Percentiles rank a stretch among this genome's conserved stretches.
Evolutionary conservation across 2,329 filamentous ascomycete genomes (phyloP).

Genomic region (Ceratocystis cubensis): DNA sequence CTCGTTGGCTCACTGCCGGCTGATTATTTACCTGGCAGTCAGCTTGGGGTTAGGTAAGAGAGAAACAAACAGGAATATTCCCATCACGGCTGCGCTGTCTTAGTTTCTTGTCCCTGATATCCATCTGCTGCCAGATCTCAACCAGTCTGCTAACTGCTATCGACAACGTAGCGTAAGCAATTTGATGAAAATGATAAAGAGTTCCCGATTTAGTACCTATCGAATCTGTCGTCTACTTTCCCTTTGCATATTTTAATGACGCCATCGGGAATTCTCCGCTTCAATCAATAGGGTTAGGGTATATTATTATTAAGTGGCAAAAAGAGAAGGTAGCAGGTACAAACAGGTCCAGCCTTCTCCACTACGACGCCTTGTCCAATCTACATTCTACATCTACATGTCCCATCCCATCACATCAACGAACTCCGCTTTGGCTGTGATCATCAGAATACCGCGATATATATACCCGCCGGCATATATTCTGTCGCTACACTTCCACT

Average conservation of each 20-base stretch:
- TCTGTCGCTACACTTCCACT: background rate
- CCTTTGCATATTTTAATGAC: background rate
- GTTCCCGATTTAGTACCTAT: background rate
- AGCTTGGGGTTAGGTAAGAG: too few relatives aligned
- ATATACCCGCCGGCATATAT: background rate
- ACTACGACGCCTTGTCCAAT: background rate
- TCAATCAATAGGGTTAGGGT: background rate
- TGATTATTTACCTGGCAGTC: too few relatives aligned
- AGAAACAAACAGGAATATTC: too few relatives aligned
- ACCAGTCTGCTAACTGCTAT: too few relatives aligned
- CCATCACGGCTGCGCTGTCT: too few relatives aligned
- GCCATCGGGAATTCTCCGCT: background rate
- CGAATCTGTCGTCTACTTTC: background rate
- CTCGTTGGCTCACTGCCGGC: too few relatives aligned
- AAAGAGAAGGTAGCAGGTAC: conserved; percentile 7
- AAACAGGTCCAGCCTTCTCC: background rate
- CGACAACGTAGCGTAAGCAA: too few relatives aligned
- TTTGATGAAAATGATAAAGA: too few relatives aligned
- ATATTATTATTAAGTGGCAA: background rate
- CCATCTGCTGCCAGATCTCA: too few relatives aligned
- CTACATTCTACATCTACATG: conserved; percentile 10
- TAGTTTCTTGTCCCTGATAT: too few relatives aligned
- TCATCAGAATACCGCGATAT: background rate
- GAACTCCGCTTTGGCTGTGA: background rate
- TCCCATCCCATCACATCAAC: background rate